Percentiles rank a stretch among this genome's conserved stretches.
Evolutionary conservation across 805 yeast species (phyloP).

Genomic region (Cyberlindnera maritima): DNA sequence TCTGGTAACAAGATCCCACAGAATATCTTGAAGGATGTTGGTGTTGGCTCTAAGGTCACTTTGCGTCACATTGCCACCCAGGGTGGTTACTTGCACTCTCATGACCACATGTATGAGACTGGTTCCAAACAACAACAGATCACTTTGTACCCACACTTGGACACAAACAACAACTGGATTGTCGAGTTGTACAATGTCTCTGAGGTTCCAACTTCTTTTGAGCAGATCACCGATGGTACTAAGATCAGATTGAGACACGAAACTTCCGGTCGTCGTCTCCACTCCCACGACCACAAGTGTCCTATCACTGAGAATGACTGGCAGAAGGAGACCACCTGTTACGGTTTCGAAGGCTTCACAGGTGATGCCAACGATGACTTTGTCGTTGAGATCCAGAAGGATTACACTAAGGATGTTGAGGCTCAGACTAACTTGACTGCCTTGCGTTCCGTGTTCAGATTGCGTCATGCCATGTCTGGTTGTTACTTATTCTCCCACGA

Average conservation of each 20-base stretch:
- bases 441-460: slow-evolving; percentile 65
- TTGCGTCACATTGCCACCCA: slow-evolving; percentile 66
- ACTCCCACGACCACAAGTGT: slow-evolving; percentile 80
- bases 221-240: slow-evolving; percentile 63
- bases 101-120: slow-evolving; percentile 62
- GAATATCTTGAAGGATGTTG: slow-evolving; percentile 61
- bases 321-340: slow-evolving; percentile 80
- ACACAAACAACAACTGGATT: slow-evolving; percentile 69
- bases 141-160: slow-evolving; percentile 77
- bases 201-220: slow-evolving; percentile 54
- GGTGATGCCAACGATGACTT: slow-evolving; percentile 89
- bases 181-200: slow-evolving; percentile 65
- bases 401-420: slow-evolving; percentile 44
- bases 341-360: slow-evolving; percentile 71
- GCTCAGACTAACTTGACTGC: slow-evolving; percentile 61
- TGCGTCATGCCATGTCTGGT: slow-evolving; percentile 78
- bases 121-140: slow-evolving; percentile 86
- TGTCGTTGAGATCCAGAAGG: slow-evolving; percentile 66
- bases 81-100: slow-evolving; percentile 87
- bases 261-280: slow-evolving; percentile 62
- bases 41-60: slow-evolving; percentile 66
- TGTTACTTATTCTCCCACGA: slow-evolving; percentile 75
- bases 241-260: slow-evolving; percentile 67
- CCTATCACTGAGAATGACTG: slow-evolving; percentile 74
- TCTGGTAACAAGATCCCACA: slow-evolving; percentile 59